A percentile compares a stretch with the other conserved stretches of the same genome.
phyloP scores from a whole-genome alignment of 1,139 yeast genomes.

The Scheffersomyces segobiensis region DNA sequence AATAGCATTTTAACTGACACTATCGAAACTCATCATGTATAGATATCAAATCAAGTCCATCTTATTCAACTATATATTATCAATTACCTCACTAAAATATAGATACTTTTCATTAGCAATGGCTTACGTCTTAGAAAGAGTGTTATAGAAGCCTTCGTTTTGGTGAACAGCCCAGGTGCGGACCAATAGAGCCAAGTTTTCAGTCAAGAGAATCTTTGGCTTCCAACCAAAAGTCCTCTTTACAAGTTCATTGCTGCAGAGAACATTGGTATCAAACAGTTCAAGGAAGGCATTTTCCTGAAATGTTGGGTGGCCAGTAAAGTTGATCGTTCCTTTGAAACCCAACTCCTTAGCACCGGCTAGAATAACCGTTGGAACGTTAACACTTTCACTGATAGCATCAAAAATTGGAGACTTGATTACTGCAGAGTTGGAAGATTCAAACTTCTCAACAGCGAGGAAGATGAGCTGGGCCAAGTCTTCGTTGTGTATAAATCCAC shows the following conservation, averaged over 20 bases:
- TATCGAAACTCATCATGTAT: background rate
- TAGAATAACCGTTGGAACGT: background rate
- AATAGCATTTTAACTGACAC: background rate
- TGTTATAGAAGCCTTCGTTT: background rate
- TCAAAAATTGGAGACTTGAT: slow-evolving; percentile 2
- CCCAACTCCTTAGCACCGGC: slow-evolving; percentile 1
- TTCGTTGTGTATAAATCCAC: background rate
- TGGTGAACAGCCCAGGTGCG: background rate
- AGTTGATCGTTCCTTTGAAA: slow-evolving; percentile 2
- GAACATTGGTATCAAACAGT: slow-evolving; percentile 2
- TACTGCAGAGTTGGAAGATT: background rate
- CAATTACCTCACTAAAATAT: too few species aligned
- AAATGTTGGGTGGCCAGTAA: slow-evolving; percentile 2
- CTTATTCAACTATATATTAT: background rate
- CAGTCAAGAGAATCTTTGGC: background rate
- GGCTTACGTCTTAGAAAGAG: background rate
- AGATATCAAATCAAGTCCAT: background rate
- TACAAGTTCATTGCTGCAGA: slow-evolving; percentile 4
- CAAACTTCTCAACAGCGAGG: slow-evolving; percentile 1
- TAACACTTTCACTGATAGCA: slow-evolving; percentile 1
- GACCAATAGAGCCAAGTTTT: background rate
- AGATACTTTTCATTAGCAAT: background rate
- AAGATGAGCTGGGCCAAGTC: background rate
- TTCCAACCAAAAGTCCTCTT: background rate
- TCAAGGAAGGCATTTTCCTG: slow-evolving; percentile 1